Conservation (phyloP, 495 filamentous ascomycete genomes). For the Podospora tetraspora region DNA sequence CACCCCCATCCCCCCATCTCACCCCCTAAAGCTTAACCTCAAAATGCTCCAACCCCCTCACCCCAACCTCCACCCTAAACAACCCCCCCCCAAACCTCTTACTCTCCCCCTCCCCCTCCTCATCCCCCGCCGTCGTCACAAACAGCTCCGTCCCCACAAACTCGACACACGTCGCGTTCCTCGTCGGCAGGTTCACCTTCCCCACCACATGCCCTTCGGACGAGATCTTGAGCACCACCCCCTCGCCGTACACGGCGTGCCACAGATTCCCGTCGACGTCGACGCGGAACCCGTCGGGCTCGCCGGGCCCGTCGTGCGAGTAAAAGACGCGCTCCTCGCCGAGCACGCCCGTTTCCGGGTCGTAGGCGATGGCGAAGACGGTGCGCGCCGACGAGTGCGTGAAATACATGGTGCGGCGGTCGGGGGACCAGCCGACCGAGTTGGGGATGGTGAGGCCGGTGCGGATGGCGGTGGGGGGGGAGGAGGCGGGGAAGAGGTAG, state of each 20-base stretch:
- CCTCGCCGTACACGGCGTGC: constrained; percentile 71
- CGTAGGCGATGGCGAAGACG: constrained; percentile 73
- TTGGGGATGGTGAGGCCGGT: constrained; percentile 71
- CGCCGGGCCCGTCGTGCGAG: constrained; percentile 53
- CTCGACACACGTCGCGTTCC: constrained; percentile 62
- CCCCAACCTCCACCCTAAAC: constrained; percentile 64
- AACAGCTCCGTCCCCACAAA: constrained; percentile 72
- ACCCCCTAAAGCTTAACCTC: constrained; percentile 44
- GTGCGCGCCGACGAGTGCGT: constrained; percentile 68
- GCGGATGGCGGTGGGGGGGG: constrained; percentile 5
- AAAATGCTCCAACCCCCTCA: constrained; percentile 52
- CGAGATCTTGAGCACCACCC: constrained; percentile 61
- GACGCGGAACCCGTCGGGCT: constrained; percentile 70
- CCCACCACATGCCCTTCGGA: constrained; percentile 60
- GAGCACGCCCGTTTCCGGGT: constrained; percentile 54
- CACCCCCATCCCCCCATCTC: not conserved
- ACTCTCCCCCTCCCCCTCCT: constrained; percentile 55
- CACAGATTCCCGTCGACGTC: constrained; percentile 70
- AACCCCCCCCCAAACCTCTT: constrained; percentile 58
- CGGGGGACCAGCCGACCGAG: constrained; percentile 66
- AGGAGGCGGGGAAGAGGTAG: constrained; percentile 32
- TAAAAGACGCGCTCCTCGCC: constrained; percentile 66
- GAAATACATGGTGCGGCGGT: constrained; percentile 75
- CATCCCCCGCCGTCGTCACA: constrained; percentile 63
- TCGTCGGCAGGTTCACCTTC: constrained; percentile 61